Evolutionary conservation across 78 protist species (phyloP), one percentile per base, ranked within the genome.

Genomic region (Dictyostelium purpureum): DNA sequence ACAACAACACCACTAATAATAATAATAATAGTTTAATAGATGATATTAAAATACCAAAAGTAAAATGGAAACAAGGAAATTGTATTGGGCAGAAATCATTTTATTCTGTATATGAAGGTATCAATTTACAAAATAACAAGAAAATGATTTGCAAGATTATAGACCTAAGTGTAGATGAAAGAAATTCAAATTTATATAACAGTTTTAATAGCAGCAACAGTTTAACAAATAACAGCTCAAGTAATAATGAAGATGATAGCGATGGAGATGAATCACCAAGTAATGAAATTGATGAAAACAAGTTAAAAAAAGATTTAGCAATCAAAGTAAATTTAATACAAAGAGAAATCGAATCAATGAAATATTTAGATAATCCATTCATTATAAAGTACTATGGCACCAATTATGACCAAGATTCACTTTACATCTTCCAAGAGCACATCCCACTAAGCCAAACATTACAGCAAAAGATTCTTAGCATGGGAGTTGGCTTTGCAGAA

Each of bases 311-410:
- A 63, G 35, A 42, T 5, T 63, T 63, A 33, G 2, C 18, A 12
- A 14, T 21, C 3, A 67, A 56, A 28, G 43, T 56, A 5, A 69
- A 83, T 31, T 2, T 67, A 2, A 83, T 83, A 38, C 90, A 83
- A 43, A 51, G 31, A 19, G 90, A 83, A 47, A 61, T 83, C 6
- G 90, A 83, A 57, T 47, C 42, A 1, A 83, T 83, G 90, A 83
- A 54, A 66, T 56, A 56, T 31, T 61, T 83, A 16, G 10, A 28
- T 24, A 83, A 83, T 40, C 90, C 90, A 9, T 45, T 56, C 3
- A 19, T 83, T 2, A 67, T 69, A 2, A 52, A 75, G 18, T 83
- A 83, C 18, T 47, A 71, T 10, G 90, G 90, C 7, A 19, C 90
- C 7, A 35, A 42, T 18, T 69, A 69, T 40, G 79, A 81, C 16